Base-by-base conservation (phyloP, 1,139 yeast genomes). In the Yamadazyma diddensiae region DNA sequence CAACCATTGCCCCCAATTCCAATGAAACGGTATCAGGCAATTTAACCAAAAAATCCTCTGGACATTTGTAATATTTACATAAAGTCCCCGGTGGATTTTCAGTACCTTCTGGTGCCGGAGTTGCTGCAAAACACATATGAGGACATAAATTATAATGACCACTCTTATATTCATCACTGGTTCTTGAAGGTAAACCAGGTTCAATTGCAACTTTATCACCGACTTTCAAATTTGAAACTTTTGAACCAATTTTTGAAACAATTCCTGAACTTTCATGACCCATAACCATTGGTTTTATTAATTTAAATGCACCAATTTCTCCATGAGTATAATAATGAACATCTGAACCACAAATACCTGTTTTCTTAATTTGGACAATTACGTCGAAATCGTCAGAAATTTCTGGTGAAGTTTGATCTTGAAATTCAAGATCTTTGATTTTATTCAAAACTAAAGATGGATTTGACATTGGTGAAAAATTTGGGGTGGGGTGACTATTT, bases 331-430 rank as follows among this genome's bases (percentile, higher is more conserved):
- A 85, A 65, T 82, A 87, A 53, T 86, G 95, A 44, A 85, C 82
- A 55, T 85, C 95, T 5, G 88, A 79, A 5, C 95, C 95, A 58
- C 96, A 87, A 43, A 87, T 81, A 30, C 96, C 96, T 1, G 95
- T 86, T 31, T 60, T 58, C 53, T 79, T 79, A 45, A 87, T 82
- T 34, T 79, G 80, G 17, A 87, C 77, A 46, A 82, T 73, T 28
- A 87, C 95, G 42, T 77, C 83, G 46, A 76, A 76, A 28, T 82
- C 80, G 41, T 78, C 79, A 7, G 53, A 51, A 41, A 83, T 62
- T 45, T 62, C 61, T 9, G 95, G 95, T 21, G 77, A 62, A 7
- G 83, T 81, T 42, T 79, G 73, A 33, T 77, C 70, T 58, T 82
- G 90, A 44, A 77, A 74, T 21, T 67, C 60, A 44, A 85, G 82